phyloP scores from a whole-genome alignment of 257 asterid genomes.

The Solanum boliviense region DNA sequence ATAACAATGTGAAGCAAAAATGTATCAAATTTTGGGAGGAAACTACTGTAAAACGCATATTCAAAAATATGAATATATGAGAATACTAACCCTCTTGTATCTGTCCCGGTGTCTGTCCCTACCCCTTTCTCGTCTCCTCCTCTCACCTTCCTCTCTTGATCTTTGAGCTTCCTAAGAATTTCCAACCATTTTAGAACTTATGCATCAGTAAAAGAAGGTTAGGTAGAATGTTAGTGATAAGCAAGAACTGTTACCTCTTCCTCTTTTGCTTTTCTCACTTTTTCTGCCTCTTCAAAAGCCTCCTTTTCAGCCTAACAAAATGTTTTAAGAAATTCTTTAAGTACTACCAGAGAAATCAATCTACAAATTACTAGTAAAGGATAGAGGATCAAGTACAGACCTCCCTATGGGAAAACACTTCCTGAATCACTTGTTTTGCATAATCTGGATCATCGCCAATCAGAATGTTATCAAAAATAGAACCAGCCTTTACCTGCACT shows the following conservation, averaged over 20 bases:
- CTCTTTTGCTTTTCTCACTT: slow-evolving; percentile 7
- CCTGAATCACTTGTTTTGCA: slow-evolving; percentile 11
- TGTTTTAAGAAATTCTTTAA: not conserved
- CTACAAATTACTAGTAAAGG: not conserved
- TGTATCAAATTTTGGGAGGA: not conserved
- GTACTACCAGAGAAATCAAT: not conserved
- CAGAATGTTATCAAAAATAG: slow-evolving; percentile 15
- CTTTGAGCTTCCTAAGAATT: slow-evolving; percentile 4
- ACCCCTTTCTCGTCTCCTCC: slow-evolving; percentile 7
- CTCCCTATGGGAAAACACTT: slow-evolving; percentile 9
- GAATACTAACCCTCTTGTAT: not conserved
- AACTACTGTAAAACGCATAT: not conserved
- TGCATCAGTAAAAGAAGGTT: not conserved
- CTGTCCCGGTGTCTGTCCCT: not conserved
- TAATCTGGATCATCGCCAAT: slow-evolving; percentile 17
- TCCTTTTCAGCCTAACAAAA: slow-evolving; percentile 31
- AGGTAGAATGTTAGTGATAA: not conserved
- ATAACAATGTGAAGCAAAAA: not conserved
- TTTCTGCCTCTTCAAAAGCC: slow-evolving; percentile 21
- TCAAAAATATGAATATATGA: not conserved
- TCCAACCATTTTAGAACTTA: not conserved
- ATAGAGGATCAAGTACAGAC: not conserved
- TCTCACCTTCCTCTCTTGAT: slow-evolving; percentile 15
- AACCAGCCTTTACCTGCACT: slow-evolving; percentile 19
- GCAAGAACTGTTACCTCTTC: slow-evolving; percentile 16